phyloP scores from a whole-genome alignment of 768 basidiomycete genomes.

The Boletus vinaceobasis region DNA sequence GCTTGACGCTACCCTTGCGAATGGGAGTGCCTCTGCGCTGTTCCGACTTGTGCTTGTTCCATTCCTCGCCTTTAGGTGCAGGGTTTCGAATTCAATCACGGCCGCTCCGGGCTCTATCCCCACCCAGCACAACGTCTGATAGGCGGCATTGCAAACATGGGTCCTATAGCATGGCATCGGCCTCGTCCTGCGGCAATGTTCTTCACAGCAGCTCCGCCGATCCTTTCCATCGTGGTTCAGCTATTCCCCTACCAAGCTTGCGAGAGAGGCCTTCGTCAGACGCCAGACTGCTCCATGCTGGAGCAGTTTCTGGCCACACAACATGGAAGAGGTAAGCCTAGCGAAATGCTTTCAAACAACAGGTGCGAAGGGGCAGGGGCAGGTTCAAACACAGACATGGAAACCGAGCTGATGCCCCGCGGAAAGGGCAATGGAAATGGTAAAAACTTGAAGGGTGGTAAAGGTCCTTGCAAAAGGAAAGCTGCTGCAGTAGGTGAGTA shows the following conservation, averaged over 20 bases:
- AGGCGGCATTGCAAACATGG: constrained; percentile 47
- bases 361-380: too few relatives aligned
- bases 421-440: too few relatives aligned
- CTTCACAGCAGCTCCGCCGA: constrained; percentile 60
- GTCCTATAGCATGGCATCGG: constrained; percentile 74
- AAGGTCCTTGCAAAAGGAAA: too few relatives aligned
- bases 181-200: constrained; percentile 74
- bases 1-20: background rate
- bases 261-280: constrained; percentile 56
- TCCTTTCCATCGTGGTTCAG: constrained; percentile 65
- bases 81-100: constrained; percentile 70
- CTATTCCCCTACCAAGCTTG: constrained; percentile 40
- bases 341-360: too few relatives aligned
- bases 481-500: too few relatives aligned
- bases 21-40: background rate
- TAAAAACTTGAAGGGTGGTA: too few relatives aligned
- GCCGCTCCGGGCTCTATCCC: constrained; percentile 68
- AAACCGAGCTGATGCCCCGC: too few relatives aligned
- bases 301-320: too few relatives aligned
- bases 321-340: too few relatives aligned
- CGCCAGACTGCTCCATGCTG: constrained; percentile 16
- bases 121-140: constrained; percentile 37
- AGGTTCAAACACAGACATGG: too few relatives aligned
- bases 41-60: constrained; percentile 2
- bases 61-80: constrained; percentile 12